Base-by-base conservation (phyloP, 2,329 filamentous ascomycete genomes). In the Cercospora zeina region DNA sequence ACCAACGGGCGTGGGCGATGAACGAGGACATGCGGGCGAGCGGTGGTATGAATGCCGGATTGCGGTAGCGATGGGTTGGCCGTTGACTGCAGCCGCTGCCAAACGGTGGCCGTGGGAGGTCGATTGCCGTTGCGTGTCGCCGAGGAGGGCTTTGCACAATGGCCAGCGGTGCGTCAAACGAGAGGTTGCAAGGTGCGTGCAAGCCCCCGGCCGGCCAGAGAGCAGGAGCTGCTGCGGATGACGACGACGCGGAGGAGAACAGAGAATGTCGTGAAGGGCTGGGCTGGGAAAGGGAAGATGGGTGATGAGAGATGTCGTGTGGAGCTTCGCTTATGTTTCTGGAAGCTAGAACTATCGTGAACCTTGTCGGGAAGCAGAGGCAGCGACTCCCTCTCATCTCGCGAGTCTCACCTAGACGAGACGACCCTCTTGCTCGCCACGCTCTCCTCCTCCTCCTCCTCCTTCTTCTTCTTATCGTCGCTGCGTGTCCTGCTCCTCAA, bases 1-100 rank as follows among this genome's bases (percentile, higher is more conserved):
- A 49, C 27, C 51, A 33, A 58, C 49, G 54, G 27, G 31, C 37
- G 61, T 55, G 45, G 53, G n/a, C n/a, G n/a, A 53, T 50, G 59
- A 31, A 30, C 51, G 53, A 50, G 63, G 61, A 51, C 60, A 61
- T 60, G 60, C 63, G 57, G 63, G 34, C 49, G 33, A 36, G 54
- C 47, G 61, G 16, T 51, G 27, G 24, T 27, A 27, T 27, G 24
- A 53, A 57, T 47, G 54, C 45, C 47, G 47, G 54, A 37, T 57
- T 14, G 10, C 39, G 27, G 13, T 49, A 57, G 49, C 31, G 51
- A 37, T 21, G 24, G 37, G 30, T 21, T 33, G 54, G 21, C 54
- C 37, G 58, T 60, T 42, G 49, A 16, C 47, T 34, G 50, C 33
- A 47, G 54, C 14, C 16, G 34, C 13, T 14, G 54, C 42, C 37